These are phyloP conservation scores for Chara braunii DNA, from an alignment of 139 green algal species.

Conservation along the genomic window DNA sequence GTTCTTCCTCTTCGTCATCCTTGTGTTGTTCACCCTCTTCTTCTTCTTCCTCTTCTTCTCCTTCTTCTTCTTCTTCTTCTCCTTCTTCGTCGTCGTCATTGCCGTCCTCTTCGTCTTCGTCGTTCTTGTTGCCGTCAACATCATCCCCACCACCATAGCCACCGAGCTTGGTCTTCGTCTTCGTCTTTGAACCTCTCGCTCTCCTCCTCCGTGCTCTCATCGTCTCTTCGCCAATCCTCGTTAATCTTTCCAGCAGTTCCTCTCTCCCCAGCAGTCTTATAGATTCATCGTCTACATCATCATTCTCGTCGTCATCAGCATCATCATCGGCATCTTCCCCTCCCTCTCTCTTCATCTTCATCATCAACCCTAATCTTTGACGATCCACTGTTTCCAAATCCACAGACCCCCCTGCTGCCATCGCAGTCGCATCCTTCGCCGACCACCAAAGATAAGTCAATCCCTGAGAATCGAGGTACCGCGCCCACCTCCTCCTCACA, in stretches of 20 bases:
- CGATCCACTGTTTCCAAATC: neutral
- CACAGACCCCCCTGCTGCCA: constrained; percentile 2
- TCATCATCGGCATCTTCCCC: neutral
- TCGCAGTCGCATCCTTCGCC: constrained; percentile 22
- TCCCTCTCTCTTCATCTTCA: neutral
- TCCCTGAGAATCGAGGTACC: constrained; percentile 68
- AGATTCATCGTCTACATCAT: constrained; percentile 11
- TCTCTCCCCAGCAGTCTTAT: constrained; percentile 1
- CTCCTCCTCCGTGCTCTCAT: no score
- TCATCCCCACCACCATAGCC: no score
- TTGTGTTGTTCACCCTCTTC: constrained; percentile 10
- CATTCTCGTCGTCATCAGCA: neutral
- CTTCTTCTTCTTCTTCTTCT: neutral
- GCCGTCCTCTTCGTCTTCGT: constrained; percentile 11
- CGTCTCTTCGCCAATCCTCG: neutral
- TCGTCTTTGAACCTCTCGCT: no score
- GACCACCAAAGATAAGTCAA: constrained; percentile 42
- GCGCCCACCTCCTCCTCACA: constrained; percentile 61
- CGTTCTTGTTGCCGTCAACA: no score
- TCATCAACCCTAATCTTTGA: constrained; percentile 1
- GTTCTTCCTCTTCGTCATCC: constrained; percentile 25
- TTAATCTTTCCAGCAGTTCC: constrained; percentile 9
- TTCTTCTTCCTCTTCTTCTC: neutral
- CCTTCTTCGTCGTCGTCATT: neutral
- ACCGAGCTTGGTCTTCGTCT: no score